These are phyloP conservation scores for Fusarium torreyae DNA, from an alignment of 2,329 filamentous ascomycete species.

Conservation along the genomic window DNA sequence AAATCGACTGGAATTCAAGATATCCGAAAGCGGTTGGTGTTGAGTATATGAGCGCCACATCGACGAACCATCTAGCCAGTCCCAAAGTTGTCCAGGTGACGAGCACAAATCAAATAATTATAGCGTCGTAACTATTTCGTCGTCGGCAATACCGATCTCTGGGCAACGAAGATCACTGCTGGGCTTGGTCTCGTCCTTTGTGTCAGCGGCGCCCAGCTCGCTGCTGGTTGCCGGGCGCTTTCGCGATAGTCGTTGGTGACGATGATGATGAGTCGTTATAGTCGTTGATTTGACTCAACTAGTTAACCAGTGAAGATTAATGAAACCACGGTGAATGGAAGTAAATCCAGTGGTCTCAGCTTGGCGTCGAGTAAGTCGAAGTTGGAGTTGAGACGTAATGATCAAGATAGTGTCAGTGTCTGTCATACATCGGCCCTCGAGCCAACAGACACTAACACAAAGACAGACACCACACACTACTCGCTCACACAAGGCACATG, in stretches of 20 bases:
- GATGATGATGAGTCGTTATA: constrained; percentile 9
- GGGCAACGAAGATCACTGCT: constrained; percentile 38
- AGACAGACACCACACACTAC: constrained; percentile 24
- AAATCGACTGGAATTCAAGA: constrained; percentile 46
- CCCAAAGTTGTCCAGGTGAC: constrained; percentile 46
- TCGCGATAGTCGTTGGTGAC: constrained; percentile 22
- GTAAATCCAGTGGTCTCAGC: background rate
- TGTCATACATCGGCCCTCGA: constrained; percentile 27
- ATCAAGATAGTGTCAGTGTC: constrained; percentile 10
- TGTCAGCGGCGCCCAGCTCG: constrained; percentile 43
- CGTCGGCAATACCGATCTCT: constrained; percentile 45
- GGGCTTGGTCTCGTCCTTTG: constrained; percentile 36
- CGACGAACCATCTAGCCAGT: constrained; percentile 26
- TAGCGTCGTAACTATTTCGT: constrained; percentile 24
- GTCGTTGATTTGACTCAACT: constrained; percentile 8
- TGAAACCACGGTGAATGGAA: background rate
- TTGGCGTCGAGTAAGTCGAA: constrained; percentile 7
- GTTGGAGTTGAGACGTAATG: constrained; percentile 25
- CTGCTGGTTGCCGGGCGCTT: constrained; percentile 37
- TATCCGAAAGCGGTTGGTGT: constrained; percentile 47
- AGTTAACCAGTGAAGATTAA: background rate
- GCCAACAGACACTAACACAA: constrained; percentile 32
- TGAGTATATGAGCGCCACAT: constrained; percentile 44
- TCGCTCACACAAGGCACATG: constrained; percentile 16
- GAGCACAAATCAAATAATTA: constrained; percentile 34